phyloP scores from a whole-genome alignment of 345 rosid species.

The Melastoma malabathricum region DNA sequence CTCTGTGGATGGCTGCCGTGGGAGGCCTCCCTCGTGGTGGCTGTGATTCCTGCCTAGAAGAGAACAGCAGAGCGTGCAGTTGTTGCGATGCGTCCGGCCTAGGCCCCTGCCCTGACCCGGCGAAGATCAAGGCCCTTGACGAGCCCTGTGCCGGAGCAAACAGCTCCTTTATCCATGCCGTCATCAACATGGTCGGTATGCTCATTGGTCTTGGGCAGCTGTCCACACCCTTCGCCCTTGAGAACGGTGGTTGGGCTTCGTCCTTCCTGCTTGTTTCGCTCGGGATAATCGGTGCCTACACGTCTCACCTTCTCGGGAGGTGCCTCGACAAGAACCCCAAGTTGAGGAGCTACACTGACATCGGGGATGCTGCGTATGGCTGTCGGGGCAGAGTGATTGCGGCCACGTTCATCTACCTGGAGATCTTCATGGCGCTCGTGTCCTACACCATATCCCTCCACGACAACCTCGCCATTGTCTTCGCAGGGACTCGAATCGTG shows the following conservation, averaged over 20 bases:
- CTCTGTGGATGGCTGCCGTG: not conserved
- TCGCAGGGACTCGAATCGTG: constrained; percentile 17
- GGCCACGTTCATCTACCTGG: constrained; percentile 42
- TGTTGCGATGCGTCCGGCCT: constrained; percentile 9
- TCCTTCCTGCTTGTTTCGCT: constrained; percentile 35
- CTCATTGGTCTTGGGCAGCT: constrained; percentile 82
- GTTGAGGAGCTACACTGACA: constrained; percentile 48
- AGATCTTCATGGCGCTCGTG: constrained; percentile 67
- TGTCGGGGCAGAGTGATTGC: constrained; percentile 30
- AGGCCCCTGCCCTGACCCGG: not conserved
- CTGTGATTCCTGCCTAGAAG: constrained; percentile 31
- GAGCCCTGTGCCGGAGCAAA: constrained; percentile 8
- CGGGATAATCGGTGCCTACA: constrained; percentile 45
- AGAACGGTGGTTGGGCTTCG: constrained; percentile 65
- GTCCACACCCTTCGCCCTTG: constrained; percentile 62
- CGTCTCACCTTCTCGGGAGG: constrained; percentile 47
- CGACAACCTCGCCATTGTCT: constrained; percentile 46
- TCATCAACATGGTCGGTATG: constrained; percentile 77
- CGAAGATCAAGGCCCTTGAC: not conserved
- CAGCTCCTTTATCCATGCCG: constrained; percentile 55
- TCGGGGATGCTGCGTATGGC: constrained; percentile 53
- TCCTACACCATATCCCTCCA: constrained; percentile 79
- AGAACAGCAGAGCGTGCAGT: constrained; percentile 11
- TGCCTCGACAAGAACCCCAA: constrained; percentile 52
- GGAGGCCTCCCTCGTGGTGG: constrained; percentile 3